Evolutionary conservation across 1,284 basidiomycete genomes (phyloP).

Genomic region (Trametes polyzona): DNA sequence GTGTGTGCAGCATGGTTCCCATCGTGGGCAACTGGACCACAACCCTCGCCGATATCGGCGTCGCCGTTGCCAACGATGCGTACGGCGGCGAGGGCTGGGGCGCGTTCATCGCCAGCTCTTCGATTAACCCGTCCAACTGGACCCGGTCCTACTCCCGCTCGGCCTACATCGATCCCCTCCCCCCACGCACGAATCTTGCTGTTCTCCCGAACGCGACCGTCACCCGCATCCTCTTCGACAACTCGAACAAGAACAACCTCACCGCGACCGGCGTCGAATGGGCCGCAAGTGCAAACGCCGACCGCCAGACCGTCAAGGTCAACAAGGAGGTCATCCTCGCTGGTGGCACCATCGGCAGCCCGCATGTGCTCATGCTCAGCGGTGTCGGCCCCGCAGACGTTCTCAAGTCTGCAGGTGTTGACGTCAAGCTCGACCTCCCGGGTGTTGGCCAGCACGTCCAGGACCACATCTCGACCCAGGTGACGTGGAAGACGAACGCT

Average conservation of each 20-base stretch:
- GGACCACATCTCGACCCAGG: slow-evolving; percentile 63
- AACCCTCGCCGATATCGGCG: slow-evolving; percentile 49
- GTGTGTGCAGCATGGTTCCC: slow-evolving; percentile 45
- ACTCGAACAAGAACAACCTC: slow-evolving; percentile 43
- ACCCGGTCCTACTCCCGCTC: slow-evolving; percentile 70
- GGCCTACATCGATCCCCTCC: slow-evolving; percentile 70
- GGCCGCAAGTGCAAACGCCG: slow-evolving; percentile 39
- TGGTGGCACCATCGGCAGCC: slow-evolving; percentile 66
- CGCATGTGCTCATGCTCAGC: slow-evolving; percentile 70
- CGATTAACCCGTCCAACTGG: slow-evolving; percentile 68
- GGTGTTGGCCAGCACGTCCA: slow-evolving; percentile 80
- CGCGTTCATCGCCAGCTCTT: slow-evolving; percentile 61
- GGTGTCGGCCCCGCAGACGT: slow-evolving; percentile 71
- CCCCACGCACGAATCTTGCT: slow-evolving; percentile 62
- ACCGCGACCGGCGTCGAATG: slow-evolving; percentile 64
- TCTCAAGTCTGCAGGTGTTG: slow-evolving; percentile 55
- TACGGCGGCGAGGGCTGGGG: slow-evolving; percentile 55
- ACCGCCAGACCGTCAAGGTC: slow-evolving; percentile 49
- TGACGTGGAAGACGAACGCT: slow-evolving; percentile 50
- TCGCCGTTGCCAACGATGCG: slow-evolving; percentile 47
- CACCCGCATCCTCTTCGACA: slow-evolving; percentile 60
- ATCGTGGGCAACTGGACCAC: slow-evolving; percentile 56
- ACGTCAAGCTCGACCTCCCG: slow-evolving; percentile 54
- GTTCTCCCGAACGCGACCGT: slow-evolving; percentile 61
- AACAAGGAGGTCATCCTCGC: slow-evolving; percentile 64